Base-by-base conservation (phyloP, 352 stramenopile species). In the Plasmopara muralis region DNA sequence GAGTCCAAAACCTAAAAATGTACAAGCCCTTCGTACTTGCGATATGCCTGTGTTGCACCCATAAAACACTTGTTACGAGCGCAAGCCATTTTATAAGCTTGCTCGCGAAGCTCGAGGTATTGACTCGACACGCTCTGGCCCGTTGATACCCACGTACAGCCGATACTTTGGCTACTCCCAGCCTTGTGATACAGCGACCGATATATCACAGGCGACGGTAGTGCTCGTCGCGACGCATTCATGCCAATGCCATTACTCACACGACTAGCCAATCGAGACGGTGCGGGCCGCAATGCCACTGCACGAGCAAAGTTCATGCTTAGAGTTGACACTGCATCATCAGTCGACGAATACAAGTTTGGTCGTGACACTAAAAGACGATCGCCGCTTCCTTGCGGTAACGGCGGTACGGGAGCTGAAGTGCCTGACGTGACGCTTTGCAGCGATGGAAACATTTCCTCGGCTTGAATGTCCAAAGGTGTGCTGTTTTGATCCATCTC, bases 51-150 rank as follows among this genome's bases (percentile, higher is more conserved):
- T n/a, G 83, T 93, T 6, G 83, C 83, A 15, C 77, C 65, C 83
- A 93, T 91, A 43, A 93, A 91, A 52, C 83, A 93, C 43, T 87
- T 84, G 70, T 93, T 93, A 14, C 83, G 80, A 13, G 80, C 83
- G 34, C 80, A 87, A 6, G 83, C 80, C 45, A 88, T 66, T 58
- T 91, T 62, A 54, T 89, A 87, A n/a, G 80, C 83, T 34, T 84
- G 66, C 50, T 89, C 80, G 8, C 83, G 83, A 13, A 89, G 56
- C 47, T 87, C 62, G 57, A 83, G 63, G 60, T 93, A 93, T 66
- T 93, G 82, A 8, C 62, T 66, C 28, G 72, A 51, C 16, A 89
- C 76, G 6, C 68, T 65, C 5, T 69, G 43, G 9, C 82, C 82
- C 0, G 82, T 93, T 1, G 68, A 66, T 35, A 93, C 66, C 82